Evolutionary conservation across 1,139 yeast genomes (phyloP).

Genomic region (Nadsonia commutata): DNA sequence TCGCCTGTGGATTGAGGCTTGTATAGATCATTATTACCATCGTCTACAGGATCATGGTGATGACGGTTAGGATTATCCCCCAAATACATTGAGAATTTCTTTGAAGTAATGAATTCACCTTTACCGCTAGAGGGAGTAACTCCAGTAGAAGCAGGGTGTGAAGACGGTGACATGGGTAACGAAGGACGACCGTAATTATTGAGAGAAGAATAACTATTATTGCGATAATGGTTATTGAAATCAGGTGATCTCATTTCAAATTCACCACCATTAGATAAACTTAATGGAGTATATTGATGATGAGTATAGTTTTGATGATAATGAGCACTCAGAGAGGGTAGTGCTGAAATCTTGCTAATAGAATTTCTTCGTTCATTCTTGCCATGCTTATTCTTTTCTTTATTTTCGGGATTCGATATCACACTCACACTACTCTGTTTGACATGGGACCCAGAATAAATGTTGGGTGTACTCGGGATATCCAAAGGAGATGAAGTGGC

Average conservation of each 20-base stretch:
- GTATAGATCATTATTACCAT: not conserved
- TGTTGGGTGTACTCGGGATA: not conserved
- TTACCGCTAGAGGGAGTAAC: not conserved
- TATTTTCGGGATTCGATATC: not conserved
- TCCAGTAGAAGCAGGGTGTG: not conserved
- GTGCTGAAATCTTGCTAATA: not conserved
- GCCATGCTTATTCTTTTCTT: not conserved
- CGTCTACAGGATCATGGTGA: not conserved
- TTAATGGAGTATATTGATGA: not conserved
- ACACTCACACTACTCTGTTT: not conserved
- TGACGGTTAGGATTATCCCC: not conserved
- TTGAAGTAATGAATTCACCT: not conserved
- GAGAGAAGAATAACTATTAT: not conserved
- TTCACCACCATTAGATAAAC: not conserved
- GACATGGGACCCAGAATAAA: not conserved
- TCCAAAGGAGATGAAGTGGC: not conserved
- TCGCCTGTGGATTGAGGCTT: not conserved
- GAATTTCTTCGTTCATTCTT: not conserved
- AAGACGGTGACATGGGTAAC: not conserved
- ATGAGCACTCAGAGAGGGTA: not conserved
- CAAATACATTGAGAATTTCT: not conserved
- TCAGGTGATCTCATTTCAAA: not conserved
- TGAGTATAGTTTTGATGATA: not conserved
- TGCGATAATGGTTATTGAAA: not conserved
- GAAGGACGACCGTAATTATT: not conserved